These are phyloP conservation scores for Aquilaria sinensis DNA, from an alignment of 345 rosid genomes.

Conservation along the genomic window DNA sequence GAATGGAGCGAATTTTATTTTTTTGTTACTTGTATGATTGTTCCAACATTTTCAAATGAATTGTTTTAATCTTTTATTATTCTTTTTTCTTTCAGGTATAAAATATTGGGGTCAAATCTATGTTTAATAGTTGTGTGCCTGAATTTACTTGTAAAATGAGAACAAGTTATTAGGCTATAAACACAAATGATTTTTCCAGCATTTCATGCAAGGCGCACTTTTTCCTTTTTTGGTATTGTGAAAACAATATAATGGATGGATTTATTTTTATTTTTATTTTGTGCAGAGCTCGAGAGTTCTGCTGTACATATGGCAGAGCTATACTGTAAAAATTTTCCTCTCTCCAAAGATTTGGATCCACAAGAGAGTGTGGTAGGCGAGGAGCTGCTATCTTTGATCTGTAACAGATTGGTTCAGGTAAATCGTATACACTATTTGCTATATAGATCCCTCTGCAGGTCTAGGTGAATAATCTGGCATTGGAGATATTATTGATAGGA, in stretches of 20 bases:
- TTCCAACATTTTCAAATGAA: too few relatives aligned
- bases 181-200: too few relatives aligned
- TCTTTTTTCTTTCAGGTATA: too few relatives aligned
- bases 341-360: slow-evolving; percentile 85
- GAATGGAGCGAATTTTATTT: too few relatives aligned
- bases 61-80: too few relatives aligned
- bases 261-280: not conserved
- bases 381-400: slow-evolving; percentile 70
- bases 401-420: slow-evolving; percentile 91
- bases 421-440: not conserved
- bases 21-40: too few relatives aligned
- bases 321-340: slow-evolving; percentile 67
- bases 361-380: slow-evolving; percentile 95
- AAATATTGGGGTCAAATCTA: too few relatives aligned
- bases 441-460: not conserved
- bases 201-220: too few relatives aligned
- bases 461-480: not conserved
- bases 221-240: slow-evolving; percentile 7
- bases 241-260: not conserved
- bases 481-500: too few relatives aligned
- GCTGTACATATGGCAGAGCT: slow-evolving; percentile 61
- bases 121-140: too few relatives aligned
- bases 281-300: slow-evolving; percentile 54
- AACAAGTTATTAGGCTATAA: too few relatives aligned
- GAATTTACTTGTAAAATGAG: too few relatives aligned